Conservation (phyloP, 2,329 filamentous ascomycete genomes). For the Ophiocordyceps camponoti-saundersi region DNA sequence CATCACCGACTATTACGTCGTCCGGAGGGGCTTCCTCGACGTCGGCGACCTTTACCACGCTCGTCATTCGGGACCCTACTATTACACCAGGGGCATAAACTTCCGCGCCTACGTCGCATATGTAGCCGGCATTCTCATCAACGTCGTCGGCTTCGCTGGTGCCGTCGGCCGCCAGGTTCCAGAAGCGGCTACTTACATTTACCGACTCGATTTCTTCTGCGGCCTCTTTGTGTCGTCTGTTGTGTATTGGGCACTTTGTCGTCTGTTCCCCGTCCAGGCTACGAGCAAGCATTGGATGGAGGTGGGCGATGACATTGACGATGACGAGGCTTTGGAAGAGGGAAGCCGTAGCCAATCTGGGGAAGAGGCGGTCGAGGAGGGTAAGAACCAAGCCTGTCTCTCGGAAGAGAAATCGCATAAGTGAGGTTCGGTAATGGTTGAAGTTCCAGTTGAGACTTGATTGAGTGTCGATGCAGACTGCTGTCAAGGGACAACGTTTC, state of each 20-base stretch:
- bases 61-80: constrained; percentile 52
- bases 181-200: constrained; percentile 65
- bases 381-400: neutral
- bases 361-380: neutral
- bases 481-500: neutral
- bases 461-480: neutral
- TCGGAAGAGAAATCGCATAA: neutral
- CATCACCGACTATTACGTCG: constrained; percentile 71
- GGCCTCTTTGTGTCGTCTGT: constrained; percentile 55
- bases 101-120: constrained; percentile 78
- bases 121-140: constrained; percentile 68
- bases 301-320: constrained; percentile 46
- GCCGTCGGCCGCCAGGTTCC: constrained; percentile 59
- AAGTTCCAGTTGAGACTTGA: neutral
- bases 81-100: constrained; percentile 54
- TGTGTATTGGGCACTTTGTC: constrained; percentile 56
- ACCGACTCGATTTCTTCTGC: constrained; percentile 79
- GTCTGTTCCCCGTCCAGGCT: constrained; percentile 54
- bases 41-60: constrained; percentile 66
- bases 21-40: constrained; percentile 67
- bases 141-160: constrained; percentile 80
- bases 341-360: neutral
- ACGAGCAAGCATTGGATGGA: constrained; percentile 65
- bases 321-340: constrained; percentile 20
- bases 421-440: neutral